These are phyloP conservation scores for Anthracocystis panici-leucophaei DNA, from an alignment of 1,284 basidiomycete species.

Conservation along the genomic window DNA sequence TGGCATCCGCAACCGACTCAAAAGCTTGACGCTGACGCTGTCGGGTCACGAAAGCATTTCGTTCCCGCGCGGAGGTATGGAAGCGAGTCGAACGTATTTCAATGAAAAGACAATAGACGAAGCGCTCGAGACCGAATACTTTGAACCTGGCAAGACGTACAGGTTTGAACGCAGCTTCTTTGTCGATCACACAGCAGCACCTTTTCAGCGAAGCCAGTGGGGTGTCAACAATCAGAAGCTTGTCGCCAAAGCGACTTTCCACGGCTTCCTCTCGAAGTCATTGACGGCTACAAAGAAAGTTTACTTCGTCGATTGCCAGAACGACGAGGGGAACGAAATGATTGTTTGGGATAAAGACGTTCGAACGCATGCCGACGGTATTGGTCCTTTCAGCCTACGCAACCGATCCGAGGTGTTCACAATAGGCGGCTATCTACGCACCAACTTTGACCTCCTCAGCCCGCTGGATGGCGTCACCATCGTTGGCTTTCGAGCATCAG, in stretches of 20 bases:
- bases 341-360: conserved; percentile 34
- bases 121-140: conserved; percentile 18
- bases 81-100: conserved; percentile 13
- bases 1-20: conserved; percentile 25
- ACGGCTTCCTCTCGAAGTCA: conserved; percentile 18
- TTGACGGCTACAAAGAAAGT: conserved; percentile 31
- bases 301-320: conserved; percentile 43
- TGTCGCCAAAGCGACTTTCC: conserved; percentile 35
- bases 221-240: conserved; percentile 36
- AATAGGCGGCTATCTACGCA: conserved; percentile 38
- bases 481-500: conserved; percentile 20
- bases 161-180: conserved; percentile 35
- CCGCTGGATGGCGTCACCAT: conserved; percentile 22
- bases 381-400: conserved; percentile 28
- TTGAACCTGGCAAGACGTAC: conserved; percentile 32
- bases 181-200: conserved; percentile 30
- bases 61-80: conserved; percentile 36
- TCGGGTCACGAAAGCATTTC: conserved; percentile 24
- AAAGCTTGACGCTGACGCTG: conserved; percentile 33
- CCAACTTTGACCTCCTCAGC: conserved; percentile 32
- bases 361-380: conserved; percentile 28
- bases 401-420: conserved; percentile 34
- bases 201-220: conserved; percentile 25
- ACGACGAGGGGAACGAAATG: conserved; percentile 36
- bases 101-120: conserved; percentile 29